Base-by-base conservation (phyloP, 176 grass and related monocot genomes). In the Ensete ventricosum region DNA sequence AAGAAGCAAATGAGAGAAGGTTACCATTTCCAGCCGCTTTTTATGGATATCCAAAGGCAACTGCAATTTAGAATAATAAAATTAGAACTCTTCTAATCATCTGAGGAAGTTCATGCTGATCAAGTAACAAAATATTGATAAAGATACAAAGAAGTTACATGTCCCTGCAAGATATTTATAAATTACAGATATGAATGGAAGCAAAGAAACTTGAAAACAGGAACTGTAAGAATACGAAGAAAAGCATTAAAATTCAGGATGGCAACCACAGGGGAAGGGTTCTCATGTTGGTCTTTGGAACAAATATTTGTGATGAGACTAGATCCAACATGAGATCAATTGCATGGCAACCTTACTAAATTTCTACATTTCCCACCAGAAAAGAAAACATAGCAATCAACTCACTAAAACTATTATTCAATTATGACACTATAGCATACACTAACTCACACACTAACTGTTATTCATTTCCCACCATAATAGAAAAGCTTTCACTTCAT, bases 21-120 rank as follows among this genome's bases (percentile, higher is more conserved):
- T 64, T 80, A 80, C 78, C 57, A 53, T 64, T 63, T 64, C 69
- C 78, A 73, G 10, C 11, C 69, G 54, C 11, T 64, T 53, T 57
- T 80, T 80, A 22, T 80, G 78, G 54, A 64, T 71, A 80, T 80
- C 78, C 13, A 53, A 23, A 8, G 55, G 10, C 53, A 53, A n/a
- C 78, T 80, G 67, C 69, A 80, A 72, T 64, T 12, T 9, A 64
- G 24, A 66, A 65, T 29, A 50, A 64, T 77, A 52, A 64, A 53
- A 65, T 52, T n/a, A 52, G 75, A 64, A 55, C n/a, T n/a, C 17
- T 9, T 23, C 11, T 1, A 55, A 59, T 12, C 62, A 65, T 65
- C 57, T 14, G 13, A 62, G 34, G 29, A 52, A 77, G 19, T 48
- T 16, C 11, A 86, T 59, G 51, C 26, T 50, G 16, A 70, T n/a